These are phyloP conservation scores for Lenwebbia sp. DNA, from an alignment of 345 rosid genomes.

Conservation along the genomic window DNA sequence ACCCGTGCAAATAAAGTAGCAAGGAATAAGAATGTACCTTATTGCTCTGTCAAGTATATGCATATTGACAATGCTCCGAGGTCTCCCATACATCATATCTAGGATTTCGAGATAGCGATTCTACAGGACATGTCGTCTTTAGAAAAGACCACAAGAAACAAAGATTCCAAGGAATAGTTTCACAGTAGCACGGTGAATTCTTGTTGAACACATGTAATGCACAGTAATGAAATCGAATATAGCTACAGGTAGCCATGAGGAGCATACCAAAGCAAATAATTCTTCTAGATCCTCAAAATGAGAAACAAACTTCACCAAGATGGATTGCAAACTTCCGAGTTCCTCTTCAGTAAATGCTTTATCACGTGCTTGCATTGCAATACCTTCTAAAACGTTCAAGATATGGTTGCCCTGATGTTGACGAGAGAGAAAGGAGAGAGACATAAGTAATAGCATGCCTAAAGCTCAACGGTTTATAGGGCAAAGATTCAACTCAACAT, in stretches of 20 bases:
- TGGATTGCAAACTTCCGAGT: constrained; percentile 61
- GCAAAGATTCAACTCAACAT: not conserved
- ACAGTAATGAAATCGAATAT: not conserved
- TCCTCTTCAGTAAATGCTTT: constrained; percentile 60
- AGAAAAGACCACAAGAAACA: not conserved
- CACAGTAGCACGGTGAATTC: not conserved
- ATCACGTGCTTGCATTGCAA: constrained; percentile 29
- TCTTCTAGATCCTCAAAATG: constrained; percentile 53
- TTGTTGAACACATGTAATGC: not conserved
- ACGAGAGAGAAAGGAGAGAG: not conserved
- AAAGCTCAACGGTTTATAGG: not conserved
- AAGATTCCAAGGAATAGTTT: not conserved
- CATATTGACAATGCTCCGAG: constrained; percentile 42
- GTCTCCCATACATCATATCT: constrained; percentile 65
- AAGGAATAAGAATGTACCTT: constrained; percentile 28
- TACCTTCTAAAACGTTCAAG: constrained; percentile 41
- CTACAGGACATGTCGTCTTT: constrained; percentile 18
- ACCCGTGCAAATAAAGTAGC: not conserved
- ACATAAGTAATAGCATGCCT: not conserved
- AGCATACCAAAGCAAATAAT: constrained; percentile 58
- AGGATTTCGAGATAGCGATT: constrained; percentile 65
- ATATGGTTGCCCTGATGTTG: constrained; percentile 49
- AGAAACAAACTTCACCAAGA: constrained; percentile 65
- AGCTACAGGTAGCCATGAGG: not conserved
- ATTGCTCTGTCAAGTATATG: constrained; percentile 64